A percentile compares a stretch with the other conserved stretches of the same genome.
phyloP scores from a whole-genome alignment of 78 protist species.

The Dictyostelium intermedium region DNA sequence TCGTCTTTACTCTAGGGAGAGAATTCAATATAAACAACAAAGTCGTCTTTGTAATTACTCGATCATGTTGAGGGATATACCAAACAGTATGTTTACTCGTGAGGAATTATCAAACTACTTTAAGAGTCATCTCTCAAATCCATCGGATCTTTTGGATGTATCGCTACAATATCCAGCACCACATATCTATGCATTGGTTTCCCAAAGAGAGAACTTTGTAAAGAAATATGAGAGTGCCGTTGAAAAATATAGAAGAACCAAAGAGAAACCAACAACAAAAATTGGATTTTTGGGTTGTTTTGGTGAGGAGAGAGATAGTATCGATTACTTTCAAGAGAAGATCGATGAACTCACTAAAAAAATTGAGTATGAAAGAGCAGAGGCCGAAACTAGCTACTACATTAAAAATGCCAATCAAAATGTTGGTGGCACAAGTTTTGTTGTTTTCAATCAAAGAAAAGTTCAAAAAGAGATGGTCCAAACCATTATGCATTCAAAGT shows the following conservation, averaged over 20 bases:
- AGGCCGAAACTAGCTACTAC: background rate
- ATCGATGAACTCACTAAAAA: background rate
- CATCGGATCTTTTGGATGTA: constrained; percentile 14
- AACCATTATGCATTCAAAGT: constrained; percentile 36
- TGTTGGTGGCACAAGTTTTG: constrained; percentile 28
- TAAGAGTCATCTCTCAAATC: background rate
- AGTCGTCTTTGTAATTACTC: constrained; percentile 32
- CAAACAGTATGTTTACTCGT: constrained; percentile 2
- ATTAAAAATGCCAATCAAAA: background rate
- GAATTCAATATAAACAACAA: constrained; percentile 28
- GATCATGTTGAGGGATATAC: constrained; percentile 10
- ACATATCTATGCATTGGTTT: background rate
- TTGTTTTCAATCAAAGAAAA: constrained; percentile 23
- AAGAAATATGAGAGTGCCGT: constrained; percentile 30
- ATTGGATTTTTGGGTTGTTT: constrained; percentile 35
- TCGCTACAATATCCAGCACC: background rate
- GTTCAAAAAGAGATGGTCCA: constrained; percentile 23
- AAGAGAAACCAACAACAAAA: background rate
- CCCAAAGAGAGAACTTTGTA: constrained; percentile 21
- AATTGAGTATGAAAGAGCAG: constrained; percentile 12
- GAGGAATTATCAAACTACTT: background rate
- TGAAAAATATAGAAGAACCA: background rate
- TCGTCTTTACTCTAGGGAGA: background rate
- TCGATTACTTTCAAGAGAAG: constrained; percentile 33
- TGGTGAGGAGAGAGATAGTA: constrained; percentile 39